phyloP scores from a whole-genome alignment of 2,329 filamentous ascomycete genomes.

The Fusarium ramigenum region DNA sequence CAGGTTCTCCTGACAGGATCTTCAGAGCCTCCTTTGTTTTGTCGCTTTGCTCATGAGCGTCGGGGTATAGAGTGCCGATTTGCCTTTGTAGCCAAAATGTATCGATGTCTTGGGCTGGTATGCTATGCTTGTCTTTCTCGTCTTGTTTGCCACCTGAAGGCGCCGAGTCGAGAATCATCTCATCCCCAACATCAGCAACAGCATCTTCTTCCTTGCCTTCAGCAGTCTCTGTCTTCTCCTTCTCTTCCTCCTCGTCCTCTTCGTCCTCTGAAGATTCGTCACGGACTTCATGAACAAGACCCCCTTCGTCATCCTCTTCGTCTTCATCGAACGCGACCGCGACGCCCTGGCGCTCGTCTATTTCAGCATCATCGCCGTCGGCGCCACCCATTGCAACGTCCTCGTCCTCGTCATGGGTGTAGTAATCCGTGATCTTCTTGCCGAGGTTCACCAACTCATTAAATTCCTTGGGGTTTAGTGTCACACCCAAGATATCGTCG shows the following conservation, averaged over 20 bases:
- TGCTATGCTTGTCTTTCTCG: constrained; percentile 65
- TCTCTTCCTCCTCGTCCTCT: constrained; percentile 60
- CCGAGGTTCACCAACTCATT: constrained; percentile 96
- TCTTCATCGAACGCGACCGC: constrained; percentile 97
- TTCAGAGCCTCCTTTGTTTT: constrained; percentile 87
- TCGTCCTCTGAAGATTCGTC: constrained; percentile 89
- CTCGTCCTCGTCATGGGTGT: constrained; percentile 95
- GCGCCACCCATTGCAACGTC: constrained; percentile 77
- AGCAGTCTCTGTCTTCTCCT: constrained; percentile 63
- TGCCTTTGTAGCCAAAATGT: constrained; percentile 97
- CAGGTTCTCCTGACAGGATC: constrained; percentile 80
- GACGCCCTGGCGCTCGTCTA: constrained; percentile 95
- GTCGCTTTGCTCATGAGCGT: constrained; percentile 92
- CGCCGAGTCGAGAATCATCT: constrained; percentile 84
- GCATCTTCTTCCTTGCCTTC: constrained; percentile 62
- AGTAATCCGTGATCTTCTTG: constrained; percentile 99
- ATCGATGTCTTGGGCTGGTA: constrained; percentile 90
- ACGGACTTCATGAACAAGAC: constrained; percentile 83
- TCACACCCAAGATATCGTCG: constrained; percentile 88
- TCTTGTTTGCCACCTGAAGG: constrained; percentile 56
- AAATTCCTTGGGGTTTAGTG: constrained; percentile 88
- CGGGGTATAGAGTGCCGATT: constrained; percentile 86
- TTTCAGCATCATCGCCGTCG: constrained; percentile 74
- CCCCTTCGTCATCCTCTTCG: constrained; percentile 84
- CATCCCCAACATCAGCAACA: constrained; percentile 74